Percentiles rank a stretch among this genome's conserved stretches.
Evolutionary conservation across 805 yeast species (phyloP).

Genomic region (Teunomyces stri): DNA sequence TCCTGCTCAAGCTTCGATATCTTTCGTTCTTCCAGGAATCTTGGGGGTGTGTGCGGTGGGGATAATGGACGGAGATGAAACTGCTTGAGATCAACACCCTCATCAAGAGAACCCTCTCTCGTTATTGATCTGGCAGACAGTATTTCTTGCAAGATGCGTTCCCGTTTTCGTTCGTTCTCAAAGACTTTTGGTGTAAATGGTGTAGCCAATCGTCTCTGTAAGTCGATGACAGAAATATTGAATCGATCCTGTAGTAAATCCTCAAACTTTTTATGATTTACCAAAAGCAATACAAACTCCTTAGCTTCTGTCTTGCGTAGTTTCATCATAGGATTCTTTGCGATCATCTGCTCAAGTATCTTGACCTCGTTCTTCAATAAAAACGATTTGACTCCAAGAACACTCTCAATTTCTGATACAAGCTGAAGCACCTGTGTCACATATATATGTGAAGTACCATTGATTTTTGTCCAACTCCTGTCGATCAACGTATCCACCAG

Average conservation of each 20-base stretch:
- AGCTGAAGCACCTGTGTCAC: constrained; percentile 20
- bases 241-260: constrained; percentile 21
- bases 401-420: constrained; percentile 20
- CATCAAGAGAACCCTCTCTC: not conserved
- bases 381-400: constrained; percentile 14
- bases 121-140: not conserved
- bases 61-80: constrained; percentile 1
- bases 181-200: not conserved
- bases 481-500: constrained; percentile 13
- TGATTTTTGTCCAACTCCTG: constrained; percentile 7
- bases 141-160: not conserved
- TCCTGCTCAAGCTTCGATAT: constrained; percentile 16
- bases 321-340: constrained; percentile 10
- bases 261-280: constrained; percentile 17
- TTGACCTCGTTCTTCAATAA: constrained; percentile 14
- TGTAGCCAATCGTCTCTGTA: constrained; percentile 7
- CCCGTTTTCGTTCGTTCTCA: constrained; percentile 3
- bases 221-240: not conserved
- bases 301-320: constrained; percentile 22
- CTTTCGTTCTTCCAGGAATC: constrained; percentile 6
- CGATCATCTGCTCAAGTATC: constrained; percentile 10
- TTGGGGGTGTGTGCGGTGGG: constrained; percentile 10
- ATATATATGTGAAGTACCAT: constrained; percentile 13
- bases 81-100: not conserved
- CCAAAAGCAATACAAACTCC: constrained; percentile 23